A percentile compares a stretch with the other conserved stretches of the same genome.
phyloP scores from a whole-genome alignment of 306 rosid genomes.

The Begonia peltatifolia region DNA sequence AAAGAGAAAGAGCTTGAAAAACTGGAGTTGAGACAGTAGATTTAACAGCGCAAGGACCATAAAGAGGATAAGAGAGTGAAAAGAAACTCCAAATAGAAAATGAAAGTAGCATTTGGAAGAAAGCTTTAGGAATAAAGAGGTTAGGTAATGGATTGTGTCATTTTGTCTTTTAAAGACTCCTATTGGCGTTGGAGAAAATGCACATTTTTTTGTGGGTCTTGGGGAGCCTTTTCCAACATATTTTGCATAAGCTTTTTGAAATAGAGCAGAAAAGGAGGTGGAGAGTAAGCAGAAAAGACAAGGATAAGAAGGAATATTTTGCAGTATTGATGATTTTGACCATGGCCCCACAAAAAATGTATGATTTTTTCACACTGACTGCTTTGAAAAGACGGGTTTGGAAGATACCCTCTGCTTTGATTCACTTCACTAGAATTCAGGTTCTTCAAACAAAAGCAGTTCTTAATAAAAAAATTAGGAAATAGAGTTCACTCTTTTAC shows the following conservation, averaged over 20 bases:
- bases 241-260: not conserved
- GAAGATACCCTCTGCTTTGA: too few relatives aligned
- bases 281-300: slow-evolving; percentile 38
- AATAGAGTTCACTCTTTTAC: too few relatives aligned
- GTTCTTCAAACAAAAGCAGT: too few relatives aligned
- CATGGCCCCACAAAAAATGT: slow-evolving; percentile 7
- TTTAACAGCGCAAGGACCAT: slow-evolving; percentile 25
- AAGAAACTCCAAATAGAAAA: slow-evolving; percentile 36
- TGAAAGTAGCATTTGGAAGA: slow-evolving; percentile 70
- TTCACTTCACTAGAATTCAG: too few relatives aligned
- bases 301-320: slow-evolving; percentile 32
- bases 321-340: slow-evolving; percentile 30
- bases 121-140: slow-evolving; percentile 49
- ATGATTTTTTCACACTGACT: slow-evolving; percentile 4
- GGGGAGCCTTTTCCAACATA: slow-evolving; percentile 4
- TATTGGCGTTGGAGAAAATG: slow-evolving; percentile 21
- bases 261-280: slow-evolving; percentile 19
- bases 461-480: too few relatives aligned
- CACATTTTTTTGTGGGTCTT: slow-evolving; percentile 3
- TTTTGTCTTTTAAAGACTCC: slow-evolving; percentile 28
- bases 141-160: slow-evolving; percentile 66
- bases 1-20: slow-evolving; percentile 28
- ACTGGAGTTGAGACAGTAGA: slow-evolving; percentile 42
- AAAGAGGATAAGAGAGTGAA: slow-evolving; percentile 38
- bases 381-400: too few relatives aligned